Evolutionary conservation across 2,329 filamentous ascomycete genomes (phyloP).

Genomic region (Penicillium concentricum): DNA sequence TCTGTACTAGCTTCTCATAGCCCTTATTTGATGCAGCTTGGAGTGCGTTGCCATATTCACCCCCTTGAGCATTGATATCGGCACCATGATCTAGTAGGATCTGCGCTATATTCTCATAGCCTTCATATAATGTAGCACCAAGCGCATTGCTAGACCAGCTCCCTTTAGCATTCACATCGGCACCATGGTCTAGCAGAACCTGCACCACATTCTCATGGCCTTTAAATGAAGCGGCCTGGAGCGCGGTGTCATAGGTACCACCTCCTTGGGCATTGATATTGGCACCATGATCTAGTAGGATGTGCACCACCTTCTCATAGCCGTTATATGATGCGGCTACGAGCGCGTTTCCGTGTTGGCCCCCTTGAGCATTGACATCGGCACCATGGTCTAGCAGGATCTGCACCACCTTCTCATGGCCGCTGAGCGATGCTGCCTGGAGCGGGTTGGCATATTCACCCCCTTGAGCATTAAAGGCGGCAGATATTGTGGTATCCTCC

Average conservation of each 20-base stretch:
- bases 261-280: not conserved
- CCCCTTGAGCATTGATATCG: not conserved
- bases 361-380: not conserved
- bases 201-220: not conserved
- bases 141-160: not conserved
- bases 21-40: not conserved
- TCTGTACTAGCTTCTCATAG: not conserved
- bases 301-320: not conserved
- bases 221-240: not conserved
- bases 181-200: constrained; percentile 4
- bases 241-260: not conserved
- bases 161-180: constrained; percentile 1
- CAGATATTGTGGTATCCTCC: not conserved
- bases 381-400: constrained; percentile 3
- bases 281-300: not conserved
- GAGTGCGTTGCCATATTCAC: not conserved
- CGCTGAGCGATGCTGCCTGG: not conserved
- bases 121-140: not conserved
- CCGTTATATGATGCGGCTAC: not conserved
- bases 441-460: not conserved
- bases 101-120: not conserved
- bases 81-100: not conserved
- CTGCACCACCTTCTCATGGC: not conserved
- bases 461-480: not conserved
- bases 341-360: not conserved